Evolutionary conservation across 345 rosid species (phyloP), one percentile per base, ranked within the genome.

Genomic region (Acer negundo): DNA sequence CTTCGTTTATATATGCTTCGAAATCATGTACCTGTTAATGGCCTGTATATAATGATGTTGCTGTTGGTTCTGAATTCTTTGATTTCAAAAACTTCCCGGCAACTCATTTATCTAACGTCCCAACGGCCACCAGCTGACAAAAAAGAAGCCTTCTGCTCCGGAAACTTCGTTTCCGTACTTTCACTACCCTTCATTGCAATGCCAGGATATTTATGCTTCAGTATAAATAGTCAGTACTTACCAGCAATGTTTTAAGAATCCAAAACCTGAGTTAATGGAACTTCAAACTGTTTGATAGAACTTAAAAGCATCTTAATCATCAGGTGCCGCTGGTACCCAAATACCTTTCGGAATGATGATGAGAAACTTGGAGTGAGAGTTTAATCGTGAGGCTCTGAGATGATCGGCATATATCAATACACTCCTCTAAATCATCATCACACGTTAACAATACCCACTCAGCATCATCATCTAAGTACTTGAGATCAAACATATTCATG

Each of bases 381-480:
- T 82, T 93, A 64, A 92, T 87, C 12, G 91, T 92, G 59, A 83
- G 81, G 80, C 79, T 80, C 28, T 82, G 83, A 76, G 87, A 87
- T 22, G 89, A 84, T 75, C 82, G 82, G 66, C 84, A 90, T 23
- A 93, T 82, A 69, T 91, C 91, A 56, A 93, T 78, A 67, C 99
- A 95, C 79, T 95, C 99, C 76, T 88, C 90, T 77, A 92, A 85
- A 83, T 95, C 99, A 3, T 90, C 98, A 82, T 93, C 97, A 63
- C 98, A 93, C 1, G 97, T 92, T 77, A 92, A 80, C 65, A 95
- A 79, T 31, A 95, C 93, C 99, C 99, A 95, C 73, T 95, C 99
- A n/a, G 75, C 80, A 72, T 95, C 99, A 80, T 95, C 99, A 23
- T 95, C 98, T 80, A 95, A 83, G 91, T 95, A 95, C 89, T 89